These are phyloP conservation scores for Athelia sp. DNA, from an alignment of 1,284 basidiomycete genomes.

Conservation along the genomic window DNA sequence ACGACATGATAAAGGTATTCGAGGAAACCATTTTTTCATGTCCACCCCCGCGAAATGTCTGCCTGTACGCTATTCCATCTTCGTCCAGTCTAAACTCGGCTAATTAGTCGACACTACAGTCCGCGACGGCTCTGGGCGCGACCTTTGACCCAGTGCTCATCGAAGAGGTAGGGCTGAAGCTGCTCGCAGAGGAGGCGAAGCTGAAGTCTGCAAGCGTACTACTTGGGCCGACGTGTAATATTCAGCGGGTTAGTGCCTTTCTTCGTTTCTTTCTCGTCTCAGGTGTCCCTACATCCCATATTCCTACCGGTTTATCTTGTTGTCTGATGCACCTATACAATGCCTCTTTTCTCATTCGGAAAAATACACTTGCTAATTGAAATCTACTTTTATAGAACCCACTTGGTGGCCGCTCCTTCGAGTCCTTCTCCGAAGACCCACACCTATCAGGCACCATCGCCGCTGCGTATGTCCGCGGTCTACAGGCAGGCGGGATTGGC, in stretches of 20 bases:
- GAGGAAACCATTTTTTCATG: slow-evolving; percentile 63
- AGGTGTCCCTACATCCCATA: too few species aligned
- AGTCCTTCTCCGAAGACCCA: slow-evolving; percentile 81
- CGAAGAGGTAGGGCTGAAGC: slow-evolving; percentile 53
- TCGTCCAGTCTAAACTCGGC: background rate
- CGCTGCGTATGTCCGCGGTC: slow-evolving; percentile 68
- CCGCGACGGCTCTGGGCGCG: slow-evolving; percentile 67
- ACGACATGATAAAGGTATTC: slow-evolving; percentile 23
- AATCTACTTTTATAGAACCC: slow-evolving; percentile 41
- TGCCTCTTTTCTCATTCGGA: background rate
- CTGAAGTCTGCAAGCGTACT: slow-evolving; percentile 63
- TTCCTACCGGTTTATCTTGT: too few species aligned
- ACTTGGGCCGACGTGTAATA: slow-evolving; percentile 78
- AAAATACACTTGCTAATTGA: slow-evolving; percentile 8
- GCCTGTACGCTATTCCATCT: slow-evolving; percentile 29
- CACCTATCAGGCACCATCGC: slow-evolving; percentile 66
- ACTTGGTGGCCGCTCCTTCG: slow-evolving; percentile 70
- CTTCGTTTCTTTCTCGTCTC: background rate
- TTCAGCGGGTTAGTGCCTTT: slow-evolving; percentile 49
- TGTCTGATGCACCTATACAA: too few species aligned
- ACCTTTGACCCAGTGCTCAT: slow-evolving; percentile 71
- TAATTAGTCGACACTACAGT: too few species aligned
- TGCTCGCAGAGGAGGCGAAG: slow-evolving; percentile 70
- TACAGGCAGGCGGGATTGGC: slow-evolving; percentile 68
- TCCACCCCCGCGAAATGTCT: slow-evolving; percentile 58